Conservation (phyloP, 306 rosid species). For the Fragaria iinumae region DNA sequence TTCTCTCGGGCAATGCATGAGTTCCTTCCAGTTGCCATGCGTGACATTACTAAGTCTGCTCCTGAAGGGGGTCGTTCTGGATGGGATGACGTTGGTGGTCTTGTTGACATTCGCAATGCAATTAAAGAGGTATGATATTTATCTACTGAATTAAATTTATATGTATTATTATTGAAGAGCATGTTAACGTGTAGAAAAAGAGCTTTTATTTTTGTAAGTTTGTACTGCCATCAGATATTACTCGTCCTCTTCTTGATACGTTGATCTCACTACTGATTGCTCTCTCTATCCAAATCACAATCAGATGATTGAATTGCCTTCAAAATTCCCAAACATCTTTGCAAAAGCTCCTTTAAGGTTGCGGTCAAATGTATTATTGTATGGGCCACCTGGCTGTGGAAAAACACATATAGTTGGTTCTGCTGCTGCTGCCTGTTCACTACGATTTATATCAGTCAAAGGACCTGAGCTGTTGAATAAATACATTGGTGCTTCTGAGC, state of each 20-base stretch:
- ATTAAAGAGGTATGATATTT: constrained; percentile 65
- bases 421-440: constrained; percentile 90
- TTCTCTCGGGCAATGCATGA: constrained; percentile 87
- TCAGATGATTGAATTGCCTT: constrained; percentile 94
- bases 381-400: constrained; percentile 99
- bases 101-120: constrained; percentile 70
- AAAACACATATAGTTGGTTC: constrained; percentile 97
- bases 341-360: constrained; percentile 90
- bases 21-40: constrained; percentile 93
- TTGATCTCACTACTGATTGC: background rate
- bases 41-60: constrained; percentile 75
- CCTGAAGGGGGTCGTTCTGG: constrained; percentile 83
- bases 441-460: constrained; percentile 86
- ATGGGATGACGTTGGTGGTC: constrained; percentile 98
- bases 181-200: constrained; percentile 1
- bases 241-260: background rate
- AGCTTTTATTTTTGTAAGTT: background rate
- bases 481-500: constrained; percentile 98
- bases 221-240: background rate
- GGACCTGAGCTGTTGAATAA: constrained; percentile 96
- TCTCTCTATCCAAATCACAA: constrained; percentile 9
- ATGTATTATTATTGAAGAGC: background rate
- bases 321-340: constrained; percentile 82
- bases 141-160: background rate
- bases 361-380: constrained; percentile 85